Evolutionary conservation across 2,329 filamentous ascomycete species (phyloP).

Genomic region (Plectosphaerella plurivora): DNA sequence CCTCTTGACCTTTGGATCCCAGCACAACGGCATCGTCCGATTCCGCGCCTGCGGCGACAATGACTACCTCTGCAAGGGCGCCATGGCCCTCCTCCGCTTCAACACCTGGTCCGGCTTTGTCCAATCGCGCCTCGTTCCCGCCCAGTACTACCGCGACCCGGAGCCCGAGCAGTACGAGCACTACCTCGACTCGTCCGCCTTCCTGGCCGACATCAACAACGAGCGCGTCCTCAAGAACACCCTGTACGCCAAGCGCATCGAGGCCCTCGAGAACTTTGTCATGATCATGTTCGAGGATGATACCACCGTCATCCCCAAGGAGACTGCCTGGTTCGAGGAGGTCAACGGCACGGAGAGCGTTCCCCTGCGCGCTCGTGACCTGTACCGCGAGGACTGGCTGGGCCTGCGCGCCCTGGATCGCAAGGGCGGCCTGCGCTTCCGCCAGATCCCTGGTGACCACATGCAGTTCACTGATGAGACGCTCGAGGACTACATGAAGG

Average conservation of each 20-base stretch:
- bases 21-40: constrained; percentile 86
- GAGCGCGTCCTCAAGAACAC: constrained; percentile 72
- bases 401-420: constrained; percentile 76
- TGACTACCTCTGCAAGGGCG: constrained; percentile 79
- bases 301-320: constrained; percentile 80
- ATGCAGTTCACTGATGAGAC: constrained; percentile 71
- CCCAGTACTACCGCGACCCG: constrained; percentile 87
- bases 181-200: constrained; percentile 80
- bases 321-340: constrained; percentile 87
- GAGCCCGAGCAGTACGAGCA: constrained; percentile 54
- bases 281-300: constrained; percentile 91
- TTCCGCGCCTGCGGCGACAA: constrained; percentile 68
- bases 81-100: constrained; percentile 70
- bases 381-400: constrained; percentile 93
- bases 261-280: constrained; percentile 68
- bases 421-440: constrained; percentile 74
- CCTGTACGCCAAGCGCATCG: constrained; percentile 68
- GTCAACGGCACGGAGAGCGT: constrained; percentile 68
- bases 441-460: constrained; percentile 69
- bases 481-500: constrained; percentile 60
- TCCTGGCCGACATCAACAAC: constrained; percentile 94
- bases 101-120: constrained; percentile 79
- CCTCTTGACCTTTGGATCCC: constrained; percentile 83
- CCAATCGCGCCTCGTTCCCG: constrained; percentile 78
- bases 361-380: constrained; percentile 59